Conservation (phyloP, 345 rosid genomes). For the Acer saccharum region DNA sequence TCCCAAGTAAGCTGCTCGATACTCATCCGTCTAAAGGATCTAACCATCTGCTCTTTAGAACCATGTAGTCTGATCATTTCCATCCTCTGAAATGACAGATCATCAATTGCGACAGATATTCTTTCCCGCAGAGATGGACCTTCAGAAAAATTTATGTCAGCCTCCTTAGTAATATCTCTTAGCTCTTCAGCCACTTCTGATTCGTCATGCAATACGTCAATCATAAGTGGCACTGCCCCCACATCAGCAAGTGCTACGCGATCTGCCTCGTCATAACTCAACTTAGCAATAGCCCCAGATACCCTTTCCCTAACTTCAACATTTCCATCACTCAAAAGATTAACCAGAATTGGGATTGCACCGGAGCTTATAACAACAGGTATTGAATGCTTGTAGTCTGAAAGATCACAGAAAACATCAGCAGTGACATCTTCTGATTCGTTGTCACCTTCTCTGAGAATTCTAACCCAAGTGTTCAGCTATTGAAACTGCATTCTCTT, state of each 20-base stretch:
- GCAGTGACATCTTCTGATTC: conserved; percentile 54
- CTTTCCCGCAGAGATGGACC: too few species aligned
- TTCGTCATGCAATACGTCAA: too few species aligned
- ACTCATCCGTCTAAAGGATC: too few species aligned
- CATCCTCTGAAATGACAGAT: too few species aligned
- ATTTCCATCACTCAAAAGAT: conserved; percentile 44
- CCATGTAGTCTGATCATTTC: too few species aligned
- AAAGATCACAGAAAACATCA: conserved; percentile 62
- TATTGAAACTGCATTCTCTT: conserved; percentile 51
- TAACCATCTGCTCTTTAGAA: too few species aligned
- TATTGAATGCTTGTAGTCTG: conserved; percentile 53
- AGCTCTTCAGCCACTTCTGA: too few species aligned
- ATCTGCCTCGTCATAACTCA: conserved; percentile 48
- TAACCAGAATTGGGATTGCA: conserved; percentile 50
- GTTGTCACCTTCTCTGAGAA: conserved; percentile 55
- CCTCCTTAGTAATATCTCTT: too few species aligned
- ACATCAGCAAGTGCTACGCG: conserved; percentile 48
- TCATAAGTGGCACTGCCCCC: conserved; percentile 38
- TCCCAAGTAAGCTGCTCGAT: conserved; percentile 38
- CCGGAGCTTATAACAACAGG: conserved; percentile 57
- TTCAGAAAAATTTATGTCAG: too few species aligned
- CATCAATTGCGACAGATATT: too few species aligned
- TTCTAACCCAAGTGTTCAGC: conserved; percentile 55
- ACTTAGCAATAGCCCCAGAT: conserved; percentile 41
- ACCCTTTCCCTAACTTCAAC: conserved; percentile 50